These are phyloP conservation scores for Aspergillus homomorphus DNA, from an alignment of 495 filamentous ascomycete species.

Conservation along the genomic window DNA sequence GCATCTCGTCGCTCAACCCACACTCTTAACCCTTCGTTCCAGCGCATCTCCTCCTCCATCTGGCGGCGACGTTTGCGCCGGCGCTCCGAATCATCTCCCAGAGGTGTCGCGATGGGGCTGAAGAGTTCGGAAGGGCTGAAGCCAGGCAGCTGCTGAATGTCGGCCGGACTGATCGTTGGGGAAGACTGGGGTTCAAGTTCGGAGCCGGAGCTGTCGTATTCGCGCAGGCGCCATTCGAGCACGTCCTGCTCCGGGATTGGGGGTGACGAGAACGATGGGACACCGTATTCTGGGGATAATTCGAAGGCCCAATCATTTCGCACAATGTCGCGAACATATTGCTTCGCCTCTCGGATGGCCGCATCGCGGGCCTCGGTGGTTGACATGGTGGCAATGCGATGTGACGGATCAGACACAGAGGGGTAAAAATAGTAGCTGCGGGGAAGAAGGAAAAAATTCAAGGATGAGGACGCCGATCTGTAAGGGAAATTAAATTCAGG, in stretches of 20 bases:
- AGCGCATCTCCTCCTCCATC: slow-evolving; percentile 70
- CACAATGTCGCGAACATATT: slow-evolving; percentile 40
- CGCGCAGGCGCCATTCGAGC: slow-evolving; percentile 41
- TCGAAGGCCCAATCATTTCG: slow-evolving; percentile 46
- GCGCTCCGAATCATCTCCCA: slow-evolving; percentile 30
- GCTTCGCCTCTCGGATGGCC: slow-evolving; percentile 43
- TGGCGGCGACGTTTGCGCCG: slow-evolving; percentile 57
- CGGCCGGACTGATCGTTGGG: slow-evolving; percentile 17
- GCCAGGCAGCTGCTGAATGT: slow-evolving; percentile 9
- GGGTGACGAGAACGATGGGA: slow-evolving; percentile 26
- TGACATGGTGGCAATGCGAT: slow-evolving; percentile 19
- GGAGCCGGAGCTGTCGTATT: slow-evolving; percentile 43
- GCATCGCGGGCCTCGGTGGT: slow-evolving; percentile 37
- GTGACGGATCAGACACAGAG: not conserved
- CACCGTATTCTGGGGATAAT: slow-evolving; percentile 26
- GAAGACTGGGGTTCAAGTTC: slow-evolving; percentile 40
- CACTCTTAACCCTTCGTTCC: slow-evolving; percentile 77
- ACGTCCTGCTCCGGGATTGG: slow-evolving; percentile 28
- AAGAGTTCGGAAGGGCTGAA: slow-evolving; percentile 6
- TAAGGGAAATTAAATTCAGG: not conserved
- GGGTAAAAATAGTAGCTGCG: not conserved
- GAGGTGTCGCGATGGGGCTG: slow-evolving; percentile 5
- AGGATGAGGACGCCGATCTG: not conserved
- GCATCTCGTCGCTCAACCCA: slow-evolving; percentile 74
- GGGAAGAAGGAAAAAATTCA: not conserved